Base-by-base conservation (phyloP, 345 rosid species). In the Gossypium mustelinum region DNA sequence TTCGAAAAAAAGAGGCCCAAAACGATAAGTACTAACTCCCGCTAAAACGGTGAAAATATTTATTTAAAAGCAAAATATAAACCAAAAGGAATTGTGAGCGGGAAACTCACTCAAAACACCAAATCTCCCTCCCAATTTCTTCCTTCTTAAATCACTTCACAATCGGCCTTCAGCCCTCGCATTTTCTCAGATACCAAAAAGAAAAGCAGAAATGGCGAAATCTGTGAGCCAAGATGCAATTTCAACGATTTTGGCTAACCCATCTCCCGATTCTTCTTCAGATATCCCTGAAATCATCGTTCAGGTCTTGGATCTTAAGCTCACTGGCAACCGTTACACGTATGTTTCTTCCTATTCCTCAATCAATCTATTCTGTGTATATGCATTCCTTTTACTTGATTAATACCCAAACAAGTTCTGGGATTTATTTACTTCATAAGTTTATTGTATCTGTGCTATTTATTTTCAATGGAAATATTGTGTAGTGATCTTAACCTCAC, bases 301-400 rank as follows among this genome's bases (percentile, higher is more conserved):
- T 51, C 98, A 94, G 74, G 91, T 92, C 63, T 82, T 94, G 65
- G 92, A 92, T 78, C 98, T 94, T 52, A 91, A 89, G 76, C 86
- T 89, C 48, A 84, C 90, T 10, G 98, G 98, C 55, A 92, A 89
- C 70, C 85, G 97, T 45, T 90, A 90, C 74, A 85, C 89, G 98
- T 92, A 69, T 70, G 81, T 20, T 22, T 71, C 66, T 68, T 2
- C 24, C 2, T 50, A 1, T 54, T 39, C 14, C 44, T 41, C 24
- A 2, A 17, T 47, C 20, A 5, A 22, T 47, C 20, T n/a, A 45
- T 3, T 55, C 2, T 20, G 13, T 39, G 66, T 14, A 7, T 9
- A 41, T 4, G 7, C 0, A n/a, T 41, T 24, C 20, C 3, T 41
- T n/a, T 13, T 25, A 9, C 22, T 25, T 14, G 9, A 25, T 10